These are phyloP conservation scores for Heimioporus sp. DNA, from an alignment of 768 basidiomycete genomes.

Conservation along the genomic window DNA sequence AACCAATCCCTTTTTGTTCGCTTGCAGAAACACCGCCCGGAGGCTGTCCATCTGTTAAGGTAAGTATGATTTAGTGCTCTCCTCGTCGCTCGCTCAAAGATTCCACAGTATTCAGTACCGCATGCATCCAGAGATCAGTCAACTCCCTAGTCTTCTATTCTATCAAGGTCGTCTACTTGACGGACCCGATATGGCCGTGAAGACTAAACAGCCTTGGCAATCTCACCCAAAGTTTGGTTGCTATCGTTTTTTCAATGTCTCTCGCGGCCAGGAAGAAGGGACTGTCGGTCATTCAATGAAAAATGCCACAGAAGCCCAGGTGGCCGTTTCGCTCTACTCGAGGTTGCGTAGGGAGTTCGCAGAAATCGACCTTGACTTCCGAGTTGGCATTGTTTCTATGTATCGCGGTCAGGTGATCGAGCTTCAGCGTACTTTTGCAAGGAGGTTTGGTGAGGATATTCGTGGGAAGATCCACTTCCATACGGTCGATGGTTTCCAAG, in stretches of 20 bases:
- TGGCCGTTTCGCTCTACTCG: conserved; percentile 75
- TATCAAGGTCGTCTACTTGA: conserved; percentile 79
- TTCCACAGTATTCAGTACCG: conserved; percentile 90
- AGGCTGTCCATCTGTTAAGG: conserved; percentile 92
- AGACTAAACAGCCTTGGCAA: conserved; percentile 90
- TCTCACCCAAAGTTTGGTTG: conserved; percentile 69
- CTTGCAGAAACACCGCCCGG: conserved; percentile 72
- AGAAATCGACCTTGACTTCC: conserved; percentile 50
- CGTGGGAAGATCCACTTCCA: conserved; percentile 83
- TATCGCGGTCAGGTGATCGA: conserved; percentile 88
- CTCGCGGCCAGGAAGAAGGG: conserved; percentile 57
- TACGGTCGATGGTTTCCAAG: conserved; percentile 98
- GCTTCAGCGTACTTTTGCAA: conserved; percentile 65
- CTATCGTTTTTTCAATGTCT: conserved; percentile 88
- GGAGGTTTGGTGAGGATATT: conserved; percentile 70
- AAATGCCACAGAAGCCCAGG: conserved; percentile 71
- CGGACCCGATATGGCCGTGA: conserved; percentile 83
- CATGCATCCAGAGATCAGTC: conserved; percentile 97
- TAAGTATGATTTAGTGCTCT: conserved; percentile 28
- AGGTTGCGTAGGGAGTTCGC: conserved; percentile 65
- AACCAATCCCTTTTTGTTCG: conserved; percentile 93
- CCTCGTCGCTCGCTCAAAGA: not conserved
- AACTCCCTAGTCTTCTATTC: conserved; percentile 84
- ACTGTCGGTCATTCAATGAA: conserved; percentile 64
- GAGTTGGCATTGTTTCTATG: conserved; percentile 83